phyloP scores from a whole-genome alignment of 2,329 filamentous ascomycete genomes.

The Stachybotrys elegans region DNA sequence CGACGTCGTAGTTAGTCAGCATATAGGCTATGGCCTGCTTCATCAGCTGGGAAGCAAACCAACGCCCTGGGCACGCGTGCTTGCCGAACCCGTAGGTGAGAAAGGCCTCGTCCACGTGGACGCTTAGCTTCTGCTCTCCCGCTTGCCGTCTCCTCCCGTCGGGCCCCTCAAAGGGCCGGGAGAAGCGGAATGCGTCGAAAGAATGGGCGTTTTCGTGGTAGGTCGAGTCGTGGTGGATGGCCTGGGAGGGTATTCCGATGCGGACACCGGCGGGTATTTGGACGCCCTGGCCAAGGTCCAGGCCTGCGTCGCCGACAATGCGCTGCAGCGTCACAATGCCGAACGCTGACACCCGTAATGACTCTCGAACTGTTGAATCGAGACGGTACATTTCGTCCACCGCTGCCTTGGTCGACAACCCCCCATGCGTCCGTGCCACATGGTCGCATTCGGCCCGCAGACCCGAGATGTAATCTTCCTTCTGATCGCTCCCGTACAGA shows the following conservation, averaged over 20 bases:
- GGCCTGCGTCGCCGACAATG: background rate
- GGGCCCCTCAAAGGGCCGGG: constrained; percentile 1
- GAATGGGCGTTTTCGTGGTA: constrained; percentile 17
- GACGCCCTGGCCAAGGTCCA: constrained; percentile 16
- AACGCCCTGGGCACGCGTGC: constrained; percentile 26
- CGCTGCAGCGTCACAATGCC: background rate
- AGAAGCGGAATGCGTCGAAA: constrained; percentile 20
- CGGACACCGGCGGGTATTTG: constrained; percentile 19
- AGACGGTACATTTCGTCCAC: background rate
- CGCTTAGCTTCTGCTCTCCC: constrained; percentile 12
- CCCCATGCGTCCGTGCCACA: background rate
- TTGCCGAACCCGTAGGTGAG: constrained; percentile 25
- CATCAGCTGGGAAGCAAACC: constrained; percentile 20
- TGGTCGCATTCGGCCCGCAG: background rate
- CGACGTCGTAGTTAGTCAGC: background rate
- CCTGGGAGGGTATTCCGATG: constrained; percentile 12
- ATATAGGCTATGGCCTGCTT: constrained; percentile 1
- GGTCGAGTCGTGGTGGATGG: constrained; percentile 5
- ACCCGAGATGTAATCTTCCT: background rate
- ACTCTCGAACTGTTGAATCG: background rate
- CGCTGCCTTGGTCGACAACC: background rate
- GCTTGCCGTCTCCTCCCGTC: background rate
- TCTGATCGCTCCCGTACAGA: background rate
- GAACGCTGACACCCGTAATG: background rate
- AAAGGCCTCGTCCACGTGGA: constrained; percentile 14